Evolutionary conservation across 495 filamentous ascomycete species (phyloP), one percentile per base, ranked within the genome.

Genomic region (Pyronema omphalodes): DNA sequence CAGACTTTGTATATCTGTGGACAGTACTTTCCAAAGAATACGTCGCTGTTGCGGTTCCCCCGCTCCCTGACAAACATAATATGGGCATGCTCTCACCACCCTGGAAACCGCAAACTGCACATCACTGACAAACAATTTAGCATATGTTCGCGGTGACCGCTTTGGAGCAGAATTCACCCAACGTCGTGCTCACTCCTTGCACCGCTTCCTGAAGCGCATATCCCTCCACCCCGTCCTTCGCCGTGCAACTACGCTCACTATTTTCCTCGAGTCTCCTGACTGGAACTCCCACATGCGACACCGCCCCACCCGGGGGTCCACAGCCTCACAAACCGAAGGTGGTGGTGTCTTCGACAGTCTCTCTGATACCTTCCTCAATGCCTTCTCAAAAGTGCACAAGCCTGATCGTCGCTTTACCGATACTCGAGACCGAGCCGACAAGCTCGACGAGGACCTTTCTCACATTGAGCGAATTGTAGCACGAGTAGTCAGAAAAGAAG

Each of bases 51-150:
- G 93, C 91, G 41, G 88, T 98, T 9, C 91, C 91, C 39, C 91
- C 91, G 46, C 73, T 96, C 55, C 91, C 91, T 44, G 91, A 96
- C 67, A 98, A 98, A 70, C 88, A 96, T 74, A 93, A 93, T 66
- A 91, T 98, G 84, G 63, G 63, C 65, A 51, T 44, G 57, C 23
- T 54, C 23, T 12, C 8, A 33, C 9, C 46, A 7, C 34, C 34
- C 11, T 50, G 15, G 14, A n/a, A 14, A 29, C 23, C 23, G 23
- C 23, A 29, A 29, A 12, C 44, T 54, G 17, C 39, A 43, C 17
- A 43, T 43, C 12, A n/a, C 39, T 43, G 17, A n/a, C 17, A 12
- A 43, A 17, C 39, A 43, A 43, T 43, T 44, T 48, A 66, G 85
- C 91, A 62, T 94, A 95, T 62, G 93, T 95, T 37, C 83, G 87